Base-by-base conservation (phyloP, 768 basidiomycete genomes). In the Leccinum uliginosum region DNA sequence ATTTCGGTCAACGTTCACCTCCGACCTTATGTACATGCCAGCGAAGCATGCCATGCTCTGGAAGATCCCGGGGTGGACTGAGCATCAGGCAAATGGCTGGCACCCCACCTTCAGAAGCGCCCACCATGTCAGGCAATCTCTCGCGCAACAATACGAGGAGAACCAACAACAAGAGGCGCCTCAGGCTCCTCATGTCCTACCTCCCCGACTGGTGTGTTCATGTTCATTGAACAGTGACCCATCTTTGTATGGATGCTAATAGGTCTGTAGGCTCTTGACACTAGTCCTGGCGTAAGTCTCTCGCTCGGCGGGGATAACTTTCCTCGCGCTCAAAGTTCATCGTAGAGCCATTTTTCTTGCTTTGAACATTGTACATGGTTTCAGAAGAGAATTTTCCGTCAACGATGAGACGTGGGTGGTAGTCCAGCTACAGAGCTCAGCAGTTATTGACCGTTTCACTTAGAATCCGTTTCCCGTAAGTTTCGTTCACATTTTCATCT, bases 311-410 rank as follows among this genome's bases (percentile, higher is more conserved):
- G 35, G 24, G 43, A 6, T 7, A 7, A 1, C 15, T 12, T 24
- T 64, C 17, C 34, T 62, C 17, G 30, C 35, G 10, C 10, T 51
- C 27, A 43, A 19, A 12, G 48, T 38, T 27, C 21, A 38, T 17
- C 8, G 4, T 66, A 89, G 91, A 26, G 82, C 71, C 2, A 51
- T 79, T 2, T 89, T 90, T 71, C 83, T 83, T 66, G 77, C 80
- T 11, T 71, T 92, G 17, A 77, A 90, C 64, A 69, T 73, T n/a
- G 73, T 92, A 10, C 74, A 83, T 51, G 89, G 90, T 7, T 94
- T 85, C 73, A 78, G 84, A 68, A 75, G 93, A 57, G 78, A 81
- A 40, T 96, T 96, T 71, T 92, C 90, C 1, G 73, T 93, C 23
- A 71, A 78, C 43, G 93, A 96, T 73, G 83, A 82, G 19, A 83